Base-by-base conservation (phyloP, 2,329 filamentous ascomycete genomes). In the Immersiporthe knoxdaviesiana region DNA sequence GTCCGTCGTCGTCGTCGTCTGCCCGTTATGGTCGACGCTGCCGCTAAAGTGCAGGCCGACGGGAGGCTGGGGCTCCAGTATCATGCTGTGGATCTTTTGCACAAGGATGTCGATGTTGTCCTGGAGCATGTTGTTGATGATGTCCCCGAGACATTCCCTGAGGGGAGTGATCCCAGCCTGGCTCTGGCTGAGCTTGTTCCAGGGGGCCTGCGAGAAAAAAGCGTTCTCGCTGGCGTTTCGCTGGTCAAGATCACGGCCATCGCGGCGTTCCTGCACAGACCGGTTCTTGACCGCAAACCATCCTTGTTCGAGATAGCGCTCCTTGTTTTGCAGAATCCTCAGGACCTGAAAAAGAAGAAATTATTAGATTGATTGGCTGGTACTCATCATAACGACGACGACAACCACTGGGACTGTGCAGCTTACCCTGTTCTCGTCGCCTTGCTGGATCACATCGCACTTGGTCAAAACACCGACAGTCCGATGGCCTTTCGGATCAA, bases 151-250 rank as follows among this genome's bases (percentile, higher is more conserved):
- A 39, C n/a, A 63, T 18, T 62, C 59, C 56, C 59, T 63, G 39
- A 67, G 66, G 3, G 58, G 21, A 41, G 59, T n/a, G 21, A 67
- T 44, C 8, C 66, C 66, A 27, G 66, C 59, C 6, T 7, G 50
- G 24, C 24, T 27, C 14, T 54, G 50, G 24, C 50, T 54, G 50
- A 54, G 50, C 50, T 27, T 54, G 24, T 54, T 27, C 50, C 50
- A 54, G 10, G 50, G 50, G 8, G 6, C 12, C 10, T 7, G n/a
- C 24, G n/a, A 54, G 24, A 54, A 54, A 11, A 69, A 69, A 39
- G 27, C 52, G 54, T 73, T 37, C 70, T 73, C 59, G 68, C 71
- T 71, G 72, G 72, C 70, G 71, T 74, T 62, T 72, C 73, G 59
- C 73, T 74, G 41, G 68, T 73, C 59, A 66, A 69, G 61, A 71